Percentiles rank a stretch among this genome's conserved stretches.
Conservation (phyloP, 352 stramenopile species). For the Phytopythium helicoides region DNA sequence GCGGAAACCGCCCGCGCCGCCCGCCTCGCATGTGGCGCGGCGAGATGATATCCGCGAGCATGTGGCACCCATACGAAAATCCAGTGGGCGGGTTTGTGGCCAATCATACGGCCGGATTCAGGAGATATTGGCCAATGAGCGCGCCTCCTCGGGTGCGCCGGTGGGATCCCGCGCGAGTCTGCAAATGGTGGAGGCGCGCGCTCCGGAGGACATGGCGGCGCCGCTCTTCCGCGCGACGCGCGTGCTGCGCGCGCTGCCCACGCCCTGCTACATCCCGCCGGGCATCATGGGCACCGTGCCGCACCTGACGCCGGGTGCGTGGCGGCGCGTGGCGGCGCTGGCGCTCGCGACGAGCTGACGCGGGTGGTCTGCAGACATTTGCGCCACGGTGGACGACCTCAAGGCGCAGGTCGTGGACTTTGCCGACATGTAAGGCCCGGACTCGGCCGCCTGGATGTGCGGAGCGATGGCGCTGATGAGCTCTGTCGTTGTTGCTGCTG, state of each 20-base stretch:
- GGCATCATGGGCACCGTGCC: slow-evolving; percentile 65
- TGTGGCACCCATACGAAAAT: too few relatives aligned
- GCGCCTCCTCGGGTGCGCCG: too few relatives aligned
- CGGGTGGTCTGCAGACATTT: slow-evolving; percentile 45
- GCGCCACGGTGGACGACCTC: slow-evolving; percentile 49
- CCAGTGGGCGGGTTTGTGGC: too few relatives aligned
- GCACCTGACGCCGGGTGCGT: slow-evolving; percentile 62
- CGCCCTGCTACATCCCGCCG: slow-evolving; percentile 73
- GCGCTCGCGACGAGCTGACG: not conserved
- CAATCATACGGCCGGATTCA: too few relatives aligned
- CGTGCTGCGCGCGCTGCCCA: slow-evolving; percentile 31
- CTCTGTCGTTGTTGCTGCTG: not conserved
- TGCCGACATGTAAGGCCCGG: slow-evolving; percentile 74
- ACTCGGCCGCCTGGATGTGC: too few relatives aligned
- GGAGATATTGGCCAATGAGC: too few relatives aligned
- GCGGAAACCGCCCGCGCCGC: too few relatives aligned
- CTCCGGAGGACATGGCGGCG: slow-evolving; percentile 3
- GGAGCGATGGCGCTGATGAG: not conserved
- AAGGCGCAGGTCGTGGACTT: slow-evolving; percentile 66
- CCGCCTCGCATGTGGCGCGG: too few relatives aligned
- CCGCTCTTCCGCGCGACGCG: slow-evolving; percentile 32
- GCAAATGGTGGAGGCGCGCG: slow-evolving; percentile 7
- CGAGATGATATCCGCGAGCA: too few relatives aligned
- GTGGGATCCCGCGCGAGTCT: too few relatives aligned
- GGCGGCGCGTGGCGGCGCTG: not conserved